A percentile compares a stretch with the other conserved stretches of the same genome.
Evolutionary conservation across 345 rosid genomes (phyloP).

Genomic region (Pistacia vera): DNA sequence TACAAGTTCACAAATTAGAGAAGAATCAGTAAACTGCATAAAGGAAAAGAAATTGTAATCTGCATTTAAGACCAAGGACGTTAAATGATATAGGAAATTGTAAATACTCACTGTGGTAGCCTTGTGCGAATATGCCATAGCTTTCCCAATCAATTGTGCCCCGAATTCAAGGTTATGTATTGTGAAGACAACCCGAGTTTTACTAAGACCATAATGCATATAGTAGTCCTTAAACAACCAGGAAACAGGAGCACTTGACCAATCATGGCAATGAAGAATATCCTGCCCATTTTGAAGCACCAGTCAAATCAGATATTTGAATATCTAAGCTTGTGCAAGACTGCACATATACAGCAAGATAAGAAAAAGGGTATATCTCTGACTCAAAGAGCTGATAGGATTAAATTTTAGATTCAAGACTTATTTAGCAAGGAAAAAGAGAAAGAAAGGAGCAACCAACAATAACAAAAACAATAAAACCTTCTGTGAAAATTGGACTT

Average conservation of each 20-base stretch:
- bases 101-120: conserved; percentile 75
- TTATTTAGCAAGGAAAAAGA: background rate
- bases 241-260: conserved; percentile 93
- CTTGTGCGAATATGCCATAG: conserved; percentile 80
- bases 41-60: background rate
- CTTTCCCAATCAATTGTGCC: conserved; percentile 65
- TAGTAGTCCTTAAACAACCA: conserved; percentile 88
- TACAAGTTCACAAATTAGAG: conserved; percentile 1
- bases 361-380: background rate
- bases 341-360: background rate
- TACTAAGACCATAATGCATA: conserved; percentile 73
- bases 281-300: conserved; percentile 54
- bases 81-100: background rate
- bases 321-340: background rate
- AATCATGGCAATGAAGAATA: conserved; percentile 95
- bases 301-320: background rate
- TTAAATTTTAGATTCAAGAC: background rate
- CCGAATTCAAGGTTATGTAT: conserved; percentile 96
- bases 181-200: conserved; percentile 84
- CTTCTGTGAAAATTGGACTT: background rate
- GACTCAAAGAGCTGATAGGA: background rate
- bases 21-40: background rate
- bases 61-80: background rate
- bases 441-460: background rate
- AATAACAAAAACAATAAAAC: background rate